These are phyloP conservation scores for Schizonepeta tenuifolia DNA, from an alignment of 257 asterid genomes.

Conservation along the genomic window DNA sequence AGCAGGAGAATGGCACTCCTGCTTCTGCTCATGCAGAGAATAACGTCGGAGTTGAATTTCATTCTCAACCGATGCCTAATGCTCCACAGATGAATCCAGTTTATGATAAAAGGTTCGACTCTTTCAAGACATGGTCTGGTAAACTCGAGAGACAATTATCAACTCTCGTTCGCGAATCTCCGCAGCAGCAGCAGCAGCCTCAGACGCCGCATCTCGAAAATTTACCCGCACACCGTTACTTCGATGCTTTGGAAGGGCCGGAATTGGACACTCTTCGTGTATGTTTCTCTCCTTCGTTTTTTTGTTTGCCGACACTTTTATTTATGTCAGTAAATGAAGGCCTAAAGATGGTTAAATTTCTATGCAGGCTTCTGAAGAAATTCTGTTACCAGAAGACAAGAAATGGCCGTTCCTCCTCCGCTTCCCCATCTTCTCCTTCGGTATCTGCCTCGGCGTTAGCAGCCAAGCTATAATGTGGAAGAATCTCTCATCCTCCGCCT, in stretches of 20 bases:
- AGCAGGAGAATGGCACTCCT: no score
- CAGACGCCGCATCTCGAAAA: constrained; percentile 39
- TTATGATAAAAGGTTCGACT: constrained; percentile 58
- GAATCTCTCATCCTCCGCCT: constrained; percentile 56
- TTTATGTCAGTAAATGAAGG: no score
- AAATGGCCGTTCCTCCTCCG: constrained; percentile 94
- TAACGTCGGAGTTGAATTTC: constrained; percentile 34
- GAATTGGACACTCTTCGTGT: constrained; percentile 80
- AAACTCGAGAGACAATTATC: constrained; percentile 72
- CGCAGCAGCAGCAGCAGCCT: constrained; percentile 42
- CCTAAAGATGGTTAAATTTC: not conserved
- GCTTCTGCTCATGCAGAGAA: not conserved
- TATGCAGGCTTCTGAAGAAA: constrained; percentile 55
- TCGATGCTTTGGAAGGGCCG: constrained; percentile 89
- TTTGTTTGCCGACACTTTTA: no score
- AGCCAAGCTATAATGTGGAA: constrained; percentile 99
- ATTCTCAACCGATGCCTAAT: constrained; percentile 68
- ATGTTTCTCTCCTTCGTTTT: not conserved
- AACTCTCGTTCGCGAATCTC: constrained; percentile 38
- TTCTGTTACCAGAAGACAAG: constrained; percentile 72
- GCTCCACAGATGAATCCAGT: no score
- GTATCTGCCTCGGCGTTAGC: constrained; percentile 84
- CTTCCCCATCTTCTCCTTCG: constrained; percentile 73
- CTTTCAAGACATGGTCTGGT: constrained; percentile 88
- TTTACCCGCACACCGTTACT: constrained; percentile 66